Evolutionary conservation across 202 grass and related monocot species (phyloP), one percentile per base, ranked within the genome.

Genomic region (Miscanthus sacchariflorus): DNA sequence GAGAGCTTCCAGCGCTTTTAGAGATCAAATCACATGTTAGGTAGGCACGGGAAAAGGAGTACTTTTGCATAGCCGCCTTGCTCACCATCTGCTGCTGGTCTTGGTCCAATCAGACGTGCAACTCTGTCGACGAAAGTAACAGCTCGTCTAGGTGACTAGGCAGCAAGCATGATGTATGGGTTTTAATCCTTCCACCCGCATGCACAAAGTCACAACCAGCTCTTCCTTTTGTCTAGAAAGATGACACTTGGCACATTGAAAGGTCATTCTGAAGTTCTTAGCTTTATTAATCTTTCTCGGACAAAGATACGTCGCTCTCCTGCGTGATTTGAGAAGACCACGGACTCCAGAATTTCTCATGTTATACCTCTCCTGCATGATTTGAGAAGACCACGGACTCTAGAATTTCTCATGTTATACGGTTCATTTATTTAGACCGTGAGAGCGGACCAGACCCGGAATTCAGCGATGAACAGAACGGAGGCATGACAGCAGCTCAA

Each of bases 61-160:
- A 44, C 40, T 71, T 86, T 86, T 5, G 84, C 64, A 46, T 70
- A 14, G 45, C 52, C 74, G 10, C 30, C 73, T 15, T 25, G 43
- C 33, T 78, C 64, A 19, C 73, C 44, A 35, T 35, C 69, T 80
- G 23, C 15, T 48, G 7, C 18, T 59, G 56, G 6, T 12, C 17
- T 28, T 30, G 23, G 18, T 81, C 78, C 61, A 80, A 80, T 66
- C n/a, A 80, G 24, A 15, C n/a, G n/a, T 45, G 59, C 78, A 66
- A 67, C 58, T 80, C 21, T 80, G 59, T 54, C 46, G 8, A 77
- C 0, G 15, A 54, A 54, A 77, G 24, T 54, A 77, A 77, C 46
- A 77, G 46, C 45, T 52, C 43, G 25, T 24, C 43, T 12, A 25
- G 25, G 0, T 50, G 48, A 50, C 14, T 50, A 54, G 50, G 25